Evolutionary conservation across 2,329 filamentous ascomycete species (phyloP), one percentile per base, ranked within the genome.

Genomic region (Clonostachys solani): DNA sequence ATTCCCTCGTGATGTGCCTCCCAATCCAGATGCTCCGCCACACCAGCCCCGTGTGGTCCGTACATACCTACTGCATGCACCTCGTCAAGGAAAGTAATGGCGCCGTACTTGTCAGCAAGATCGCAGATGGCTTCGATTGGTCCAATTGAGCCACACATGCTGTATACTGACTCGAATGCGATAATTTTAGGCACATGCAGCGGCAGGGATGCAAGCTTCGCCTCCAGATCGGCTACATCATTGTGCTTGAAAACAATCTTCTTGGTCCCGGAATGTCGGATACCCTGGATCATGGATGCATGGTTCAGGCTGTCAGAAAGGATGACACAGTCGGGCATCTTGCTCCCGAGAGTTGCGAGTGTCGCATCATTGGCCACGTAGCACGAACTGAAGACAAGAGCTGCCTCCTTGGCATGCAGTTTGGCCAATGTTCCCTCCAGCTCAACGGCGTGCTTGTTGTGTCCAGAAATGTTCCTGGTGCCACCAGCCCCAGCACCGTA

Each of bases 201-300:
- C 1, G 92, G 91, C 40, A 99, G 78, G 12, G 91, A 87, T 4
- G 92, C 91, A 54, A 99, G 77, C 71, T 99, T 97, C 44, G 83
- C 83, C 73, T 99, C 94, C 15, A 99, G 76, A 60, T 99, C 94
- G 40, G 78, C 83, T n/a, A 97, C 70, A 60, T 99, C 92, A 61
- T 99, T 99, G 73, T 99, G 94, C 73, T 95, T 95, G 81, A 97
- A 99, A 23, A 99, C 92, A 68, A 97, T 81, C 78, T 99, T 99
- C 73, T 89, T 92, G 37, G 94, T 92, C 42, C 92, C 92, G 10
- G 92, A 97, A 69, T 99, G 94, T 41, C 94, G 89, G 60, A 99
- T 99, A 42, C 94, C 94, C 70, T 97, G 94, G 52, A 99, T 99
- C 94, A 99, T 99, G 6, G 92, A 97, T 12, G 94, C 94, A 66